Base-by-base conservation (phyloP, 495 filamentous ascomycete genomes). In the Xylaria palmicola region DNA sequence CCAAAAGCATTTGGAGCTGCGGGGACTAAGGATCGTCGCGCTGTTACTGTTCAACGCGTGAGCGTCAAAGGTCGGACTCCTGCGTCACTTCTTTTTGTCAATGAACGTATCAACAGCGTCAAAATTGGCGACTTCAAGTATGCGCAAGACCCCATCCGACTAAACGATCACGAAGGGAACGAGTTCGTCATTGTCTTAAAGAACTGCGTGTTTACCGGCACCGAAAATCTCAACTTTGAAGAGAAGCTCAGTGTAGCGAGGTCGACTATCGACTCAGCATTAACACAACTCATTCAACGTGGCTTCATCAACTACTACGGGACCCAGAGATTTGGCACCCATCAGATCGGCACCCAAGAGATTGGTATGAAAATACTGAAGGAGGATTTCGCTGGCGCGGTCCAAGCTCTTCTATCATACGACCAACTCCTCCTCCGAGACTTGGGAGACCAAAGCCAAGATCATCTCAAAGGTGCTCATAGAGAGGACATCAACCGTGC, bases 291-390 rank as follows among this genome's bases (percentile, higher is more conserved):
- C 5, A 75, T 74, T 12, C 68, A 83, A 44, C 76, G 84, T 13
- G 94, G 94, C 0, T 98, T 96, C 75, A 85, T 98, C 72, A 98
- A 98, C 72, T 98, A 98, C 77, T 98, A 89, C 61, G 94, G 94
- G 13, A 83, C 97, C 2, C 94, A 98, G 75, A 86, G 94, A 12
- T 98, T 98, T 65, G 94, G 94, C 24, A 89, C 90, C 3, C 93
- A 92, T 72, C 73, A 82, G 3, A 88, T 87, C 5, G 85, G 90
- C 4, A 98, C 94, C 1, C 89, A 97, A 63, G 81, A 83, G 1
- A 73, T 96, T 12, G 94, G 94, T 34, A 80, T 90, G 68, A 89
- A 89, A 68, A 89, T 98, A 54, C 83, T 98, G 1, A 83, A 90
- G 65, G 85, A 81, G 12, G 85, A 97, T 63, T 92, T 89, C 67